Base-by-base conservation (phyloP, 176 grass and related monocot species). In the Pharus latifolius region DNA sequence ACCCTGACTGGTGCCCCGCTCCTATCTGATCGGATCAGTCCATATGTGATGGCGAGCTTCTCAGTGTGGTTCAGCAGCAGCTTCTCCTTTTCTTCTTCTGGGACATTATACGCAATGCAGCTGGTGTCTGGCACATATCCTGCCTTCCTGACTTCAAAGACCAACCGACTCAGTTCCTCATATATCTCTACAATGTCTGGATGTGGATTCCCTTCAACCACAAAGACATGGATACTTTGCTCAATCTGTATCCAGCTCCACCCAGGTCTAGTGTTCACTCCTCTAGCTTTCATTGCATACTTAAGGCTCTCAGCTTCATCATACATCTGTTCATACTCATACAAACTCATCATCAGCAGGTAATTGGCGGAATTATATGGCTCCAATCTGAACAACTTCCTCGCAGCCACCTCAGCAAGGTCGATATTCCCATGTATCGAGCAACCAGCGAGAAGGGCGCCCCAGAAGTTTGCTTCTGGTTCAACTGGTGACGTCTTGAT, bases 301-400 rank as follows among this genome's bases (percentile, higher is more conserved):
- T 85, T 96, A 13, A 96, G 43, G 63, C 84, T 78, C 80, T 91
- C 85, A 45, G 89, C 92, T 68, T 91, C 92, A 23, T 91, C 92
- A 66, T 57, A 89, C 82, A 84, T 87, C 40, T 86, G 71, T 7
- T 72, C 52, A n/a, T 67, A 46, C 41, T 81, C 88, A 2, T 96
- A 96, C 50, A 96, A 31, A 46, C 68, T 88, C 46, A 96, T 88
- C 88, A 96, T 96, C 67, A 76, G 49, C 69, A 91, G 43, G 76
- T 96, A 92, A 70, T 86, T 92, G 50, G 88, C 92, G 18, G 92
- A 82, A 73, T 92, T 96, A 49, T 86, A 76, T 5, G 82, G 88
- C 78, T 96, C 88, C 2, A 86, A 56, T 35, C n/a, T 78, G 76
- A 91, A 91, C 46, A 96, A 63, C 30, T 88, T 80, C 62, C 75